Percentiles rank a stretch among this genome's conserved stretches.
Evolutionary conservation across 78 protist species (phyloP).

Genomic region (Cavenderia fasciculata): DNA sequence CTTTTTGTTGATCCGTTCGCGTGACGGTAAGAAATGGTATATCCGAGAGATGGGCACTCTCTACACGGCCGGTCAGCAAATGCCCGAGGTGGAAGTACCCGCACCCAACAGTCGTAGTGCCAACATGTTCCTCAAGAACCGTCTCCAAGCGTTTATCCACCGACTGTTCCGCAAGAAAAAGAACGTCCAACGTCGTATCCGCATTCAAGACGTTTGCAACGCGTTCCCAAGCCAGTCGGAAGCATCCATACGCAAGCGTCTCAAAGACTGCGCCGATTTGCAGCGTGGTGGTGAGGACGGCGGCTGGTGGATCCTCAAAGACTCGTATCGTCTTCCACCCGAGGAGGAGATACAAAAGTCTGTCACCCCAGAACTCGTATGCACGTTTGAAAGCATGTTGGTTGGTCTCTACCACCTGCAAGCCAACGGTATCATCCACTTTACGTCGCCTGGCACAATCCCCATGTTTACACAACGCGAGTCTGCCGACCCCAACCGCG

Average conservation of each 20-base stretch:
- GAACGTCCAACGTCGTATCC: constrained; percentile 42
- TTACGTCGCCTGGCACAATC: constrained; percentile 55
- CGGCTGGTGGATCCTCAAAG: constrained; percentile 83
- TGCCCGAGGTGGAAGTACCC: constrained; percentile 78
- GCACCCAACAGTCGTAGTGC: constrained; percentile 71
- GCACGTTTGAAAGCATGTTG: constrained; percentile 54
- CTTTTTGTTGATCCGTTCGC: constrained; percentile 73
- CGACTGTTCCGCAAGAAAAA: constrained; percentile 54
- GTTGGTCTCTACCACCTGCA: constrained; percentile 64
- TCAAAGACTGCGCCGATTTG: constrained; percentile 80
- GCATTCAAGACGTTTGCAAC: constrained; percentile 50
- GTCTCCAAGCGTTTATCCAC: constrained; percentile 75
- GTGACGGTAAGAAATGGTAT: constrained; percentile 76
- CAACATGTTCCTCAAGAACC: constrained; percentile 53
- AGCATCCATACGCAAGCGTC: constrained; percentile 71
- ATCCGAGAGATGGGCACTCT: constrained; percentile 69
- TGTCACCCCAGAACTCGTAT: constrained; percentile 75
- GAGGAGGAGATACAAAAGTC: constrained; percentile 74
- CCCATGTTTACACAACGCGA: constrained; percentile 42
- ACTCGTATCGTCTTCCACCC: constrained; percentile 49
- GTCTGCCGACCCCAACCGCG: constrained; percentile 30
- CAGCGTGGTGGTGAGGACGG: constrained; percentile 86
- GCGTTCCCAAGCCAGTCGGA: constrained; percentile 78
- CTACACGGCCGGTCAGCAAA: constrained; percentile 73
- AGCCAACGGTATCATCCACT: constrained; percentile 71